Evolutionary conservation across 2,329 filamentous ascomycete genomes (phyloP).

Genomic region (Fusarium fujikuroi): DNA sequence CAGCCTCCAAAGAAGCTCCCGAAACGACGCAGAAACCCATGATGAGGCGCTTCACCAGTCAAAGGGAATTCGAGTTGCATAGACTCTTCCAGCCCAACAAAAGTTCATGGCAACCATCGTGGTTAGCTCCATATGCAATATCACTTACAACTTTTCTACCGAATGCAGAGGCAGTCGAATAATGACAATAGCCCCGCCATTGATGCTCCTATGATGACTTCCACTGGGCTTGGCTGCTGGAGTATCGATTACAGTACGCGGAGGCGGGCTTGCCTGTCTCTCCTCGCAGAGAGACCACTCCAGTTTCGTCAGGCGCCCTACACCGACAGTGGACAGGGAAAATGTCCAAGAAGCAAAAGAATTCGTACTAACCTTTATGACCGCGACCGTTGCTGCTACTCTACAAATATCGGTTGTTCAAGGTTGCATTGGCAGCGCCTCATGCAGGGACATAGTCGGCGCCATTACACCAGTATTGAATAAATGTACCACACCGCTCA

Average conservation of each 20-base stretch:
- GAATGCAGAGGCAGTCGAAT: slow-evolving; percentile 15
- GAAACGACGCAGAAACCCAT: slow-evolving; percentile 21
- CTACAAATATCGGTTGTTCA: neutral
- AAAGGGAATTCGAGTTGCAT: slow-evolving; percentile 13
- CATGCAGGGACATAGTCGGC: slow-evolving; percentile 34
- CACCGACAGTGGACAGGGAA: slow-evolving; percentile 1
- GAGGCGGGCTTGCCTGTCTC: neutral
- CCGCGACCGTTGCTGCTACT: slow-evolving; percentile 4
- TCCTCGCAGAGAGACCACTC: neutral
- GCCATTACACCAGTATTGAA: slow-evolving; percentile 9
- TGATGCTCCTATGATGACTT: slow-evolving; percentile 20
- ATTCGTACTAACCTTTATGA: neutral
- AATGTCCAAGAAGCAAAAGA: neutral
- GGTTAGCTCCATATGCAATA: slow-evolving; percentile 3
- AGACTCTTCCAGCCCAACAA: slow-evolving; percentile 15
- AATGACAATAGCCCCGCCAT: slow-evolving; percentile 21
- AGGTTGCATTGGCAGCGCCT: slow-evolving; percentile 26
- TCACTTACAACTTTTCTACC: neutral
- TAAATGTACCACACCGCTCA: slow-evolving; percentile 29
- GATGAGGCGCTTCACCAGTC: neutral
- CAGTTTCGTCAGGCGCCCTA: neutral
- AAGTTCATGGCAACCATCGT: slow-evolving; percentile 11
- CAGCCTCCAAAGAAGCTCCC: neutral
- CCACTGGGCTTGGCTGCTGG: slow-evolving; percentile 34
- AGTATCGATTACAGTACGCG: slow-evolving; percentile 9